A percentile compares a stretch with the other conserved stretches of the same genome.
Conservation (phyloP, 495 filamentous ascomycete genomes). For the Cryomyces minteri region DNA sequence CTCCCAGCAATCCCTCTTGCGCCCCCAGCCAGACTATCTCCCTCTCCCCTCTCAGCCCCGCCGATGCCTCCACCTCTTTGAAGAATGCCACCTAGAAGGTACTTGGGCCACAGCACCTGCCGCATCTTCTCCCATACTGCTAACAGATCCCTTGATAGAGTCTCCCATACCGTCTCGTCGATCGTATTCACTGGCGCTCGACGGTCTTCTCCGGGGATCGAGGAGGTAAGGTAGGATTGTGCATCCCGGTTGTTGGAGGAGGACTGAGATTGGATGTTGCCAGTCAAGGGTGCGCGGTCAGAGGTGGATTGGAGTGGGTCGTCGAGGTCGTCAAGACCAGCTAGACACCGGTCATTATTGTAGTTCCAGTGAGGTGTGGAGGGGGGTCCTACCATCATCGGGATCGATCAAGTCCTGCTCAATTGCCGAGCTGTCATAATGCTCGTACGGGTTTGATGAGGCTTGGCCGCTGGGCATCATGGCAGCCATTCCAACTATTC, state of each 20-base stretch:
- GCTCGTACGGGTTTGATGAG: slow-evolving; percentile 15
- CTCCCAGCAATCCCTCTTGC: slow-evolving; percentile 44
- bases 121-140: slow-evolving; percentile 96
- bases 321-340: slow-evolving; percentile 76
- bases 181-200: slow-evolving; percentile 83
- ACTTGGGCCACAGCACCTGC: slow-evolving; percentile 94
- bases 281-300: slow-evolving; percentile 58
- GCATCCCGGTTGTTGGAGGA: slow-evolving; percentile 28
- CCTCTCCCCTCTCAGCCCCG: slow-evolving; percentile 45
- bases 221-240: slow-evolving; percentile 61
- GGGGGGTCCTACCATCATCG: slow-evolving; percentile 55
- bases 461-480: too few species aligned
- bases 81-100: slow-evolving; percentile 59
- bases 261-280: slow-evolving; percentile 50
- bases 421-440: slow-evolving; percentile 42
- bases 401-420: slow-evolving; percentile 90
- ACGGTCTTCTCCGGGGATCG: slow-evolving; percentile 88
- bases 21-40: slow-evolving; percentile 42
- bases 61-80: slow-evolving; percentile 49
- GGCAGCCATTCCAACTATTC: too few species aligned
- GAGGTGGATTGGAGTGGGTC: slow-evolving; percentile 58
- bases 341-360: slow-evolving; percentile 22
- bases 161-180: slow-evolving; percentile 94
- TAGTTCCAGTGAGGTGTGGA: neutral
- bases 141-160: slow-evolving; percentile 70